Base-by-base conservation (phyloP, 2,329 filamentous ascomycete species). In the Gremmenia infestans region DNA sequence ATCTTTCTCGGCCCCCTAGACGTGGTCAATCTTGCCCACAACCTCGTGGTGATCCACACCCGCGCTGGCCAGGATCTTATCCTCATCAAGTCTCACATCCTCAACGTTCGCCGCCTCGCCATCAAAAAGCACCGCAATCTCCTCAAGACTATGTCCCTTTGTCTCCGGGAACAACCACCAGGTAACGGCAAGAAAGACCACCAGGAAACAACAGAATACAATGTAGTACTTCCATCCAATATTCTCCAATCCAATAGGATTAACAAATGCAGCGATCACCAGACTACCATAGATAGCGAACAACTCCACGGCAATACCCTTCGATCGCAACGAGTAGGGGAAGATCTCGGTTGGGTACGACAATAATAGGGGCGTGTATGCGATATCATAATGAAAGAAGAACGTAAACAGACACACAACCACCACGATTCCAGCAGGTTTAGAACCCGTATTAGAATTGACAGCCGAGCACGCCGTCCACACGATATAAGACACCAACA, bases 371-470 rank as follows among this genome's bases (percentile, higher is more conserved):
- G 81, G 80, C 0, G 79, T 82, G 69, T 81, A 84, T 48, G 78
- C 81, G 55, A 85, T 79, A 59, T 81, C 79, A 69, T 84, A 84
- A 62, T 80, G 81, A 64, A 81, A 73, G 52, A 78, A 77, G 62
- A 83, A 85, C 19, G 82, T 69, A 76, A 82, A 85, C 59, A 85
- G 76, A 61, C 82, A 82, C 22, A 78, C 76, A 32, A 85, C 75
- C 62, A 83, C 80, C 2, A 76, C 75, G 60, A 77, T 79, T 4
- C 79, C 79, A 0, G 70, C 70, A 4, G 62, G 61, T 65, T 79
- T 78, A 15, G 68, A 72, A 62, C 72, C 68, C 12, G 64, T 66
- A 1, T 74, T 75, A 60, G 75, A 74, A 65, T 81, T 78, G 61
- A 80, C 81, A 28, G 79, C 66, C 49, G 77, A 77, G 23, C 50